Percentiles rank a stretch among this genome's conserved stretches.
These are phyloP conservation scores for Colletotrichum tabaci DNA, from an alignment of 2,329 filamentous ascomycete species.

Conservation along the genomic window DNA sequence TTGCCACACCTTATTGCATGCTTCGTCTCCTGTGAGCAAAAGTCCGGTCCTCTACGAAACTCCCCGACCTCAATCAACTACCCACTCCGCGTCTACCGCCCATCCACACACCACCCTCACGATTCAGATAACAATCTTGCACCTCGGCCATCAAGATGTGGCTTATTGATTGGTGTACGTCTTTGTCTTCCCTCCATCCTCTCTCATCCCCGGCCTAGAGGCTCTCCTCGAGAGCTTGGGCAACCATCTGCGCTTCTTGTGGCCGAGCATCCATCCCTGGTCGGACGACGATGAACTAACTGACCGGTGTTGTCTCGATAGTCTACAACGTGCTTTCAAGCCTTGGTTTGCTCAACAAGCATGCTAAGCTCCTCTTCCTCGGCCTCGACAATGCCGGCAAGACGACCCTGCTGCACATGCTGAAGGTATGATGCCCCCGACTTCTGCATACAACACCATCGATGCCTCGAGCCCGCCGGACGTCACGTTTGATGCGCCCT, in stretches of 20 bases:
- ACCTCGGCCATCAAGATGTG: conserved; percentile 74
- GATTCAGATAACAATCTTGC: conserved; percentile 40
- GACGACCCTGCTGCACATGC: conserved; percentile 93
- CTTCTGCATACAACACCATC: background rate
- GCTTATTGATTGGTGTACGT: conserved; percentile 96
- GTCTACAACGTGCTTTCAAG: conserved; percentile 93
- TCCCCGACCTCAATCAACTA: conserved; percentile 28
- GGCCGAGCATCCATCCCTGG: conserved; percentile 33
- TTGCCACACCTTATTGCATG: background rate
- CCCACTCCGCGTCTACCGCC: conserved; percentile 37
- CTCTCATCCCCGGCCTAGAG: background rate
- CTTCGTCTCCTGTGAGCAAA: conserved; percentile 37
- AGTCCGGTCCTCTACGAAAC: conserved; percentile 35
- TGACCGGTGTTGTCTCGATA: conserved; percentile 50
- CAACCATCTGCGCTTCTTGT: conserved; percentile 24
- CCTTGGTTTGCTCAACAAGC: conserved; percentile 93
- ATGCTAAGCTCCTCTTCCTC: conserved; percentile 94
- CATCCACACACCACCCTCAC: conserved; percentile 35
- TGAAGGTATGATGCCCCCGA: conserved; percentile 79
- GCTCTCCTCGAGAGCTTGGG: conserved; percentile 23
- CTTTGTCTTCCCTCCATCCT: conserved; percentile 3
- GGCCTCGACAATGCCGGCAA: conserved; percentile 96
- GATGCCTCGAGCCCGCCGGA: background rate
- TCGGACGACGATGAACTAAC: conserved; percentile 45
- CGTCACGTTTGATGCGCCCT: conserved; percentile 17